Evolutionary conservation across 495 filamentous ascomycete genomes (phyloP).

Genomic region (Penicillium riverlandense): DNA sequence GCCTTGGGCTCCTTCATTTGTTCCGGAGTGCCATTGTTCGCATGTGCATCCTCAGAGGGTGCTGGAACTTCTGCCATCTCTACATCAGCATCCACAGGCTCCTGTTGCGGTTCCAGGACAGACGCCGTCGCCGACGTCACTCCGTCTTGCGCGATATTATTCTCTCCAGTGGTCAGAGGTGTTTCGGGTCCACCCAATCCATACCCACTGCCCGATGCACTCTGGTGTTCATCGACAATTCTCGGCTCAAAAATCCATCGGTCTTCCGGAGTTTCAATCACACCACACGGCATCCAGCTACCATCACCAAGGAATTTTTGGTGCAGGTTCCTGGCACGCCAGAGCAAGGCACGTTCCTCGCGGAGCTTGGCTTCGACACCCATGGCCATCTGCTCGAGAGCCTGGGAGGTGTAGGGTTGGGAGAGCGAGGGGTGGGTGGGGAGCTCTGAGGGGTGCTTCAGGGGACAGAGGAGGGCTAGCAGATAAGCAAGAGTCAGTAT

Average conservation of each 20-base stretch:
- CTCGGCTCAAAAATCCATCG: constrained; percentile 35
- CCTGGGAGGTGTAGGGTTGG: constrained; percentile 70
- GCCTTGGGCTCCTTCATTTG: constrained; percentile 26
- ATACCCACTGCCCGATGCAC: constrained; percentile 9
- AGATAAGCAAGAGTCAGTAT: constrained; percentile 3
- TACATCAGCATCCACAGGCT: constrained; percentile 23
- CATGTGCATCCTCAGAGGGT: not conserved
- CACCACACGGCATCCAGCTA: constrained; percentile 67
- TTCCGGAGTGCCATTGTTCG: constrained; percentile 1
- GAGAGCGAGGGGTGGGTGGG: constrained; percentile 78
- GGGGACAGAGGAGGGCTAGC: constrained; percentile 75
- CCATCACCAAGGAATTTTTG: constrained; percentile 73
- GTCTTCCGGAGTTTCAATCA: constrained; percentile 31
- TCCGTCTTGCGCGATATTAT: constrained; percentile 3
- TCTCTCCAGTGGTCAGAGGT: constrained; percentile 1
- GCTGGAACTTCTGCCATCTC: constrained; percentile 37
- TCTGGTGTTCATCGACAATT: constrained; percentile 9
- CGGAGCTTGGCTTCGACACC: constrained; percentile 65
- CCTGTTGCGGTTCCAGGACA: constrained; percentile 2
- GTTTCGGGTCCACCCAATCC: constrained; percentile 7
- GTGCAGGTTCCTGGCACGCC: constrained; percentile 70
- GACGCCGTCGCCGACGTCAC: not conserved
- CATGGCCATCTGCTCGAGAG: constrained; percentile 69
- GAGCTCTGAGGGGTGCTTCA: constrained; percentile 81
- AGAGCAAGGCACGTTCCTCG: constrained; percentile 66